Base-by-base conservation (phyloP, 768 basidiomycete genomes). In the Ramaria sp. region DNA sequence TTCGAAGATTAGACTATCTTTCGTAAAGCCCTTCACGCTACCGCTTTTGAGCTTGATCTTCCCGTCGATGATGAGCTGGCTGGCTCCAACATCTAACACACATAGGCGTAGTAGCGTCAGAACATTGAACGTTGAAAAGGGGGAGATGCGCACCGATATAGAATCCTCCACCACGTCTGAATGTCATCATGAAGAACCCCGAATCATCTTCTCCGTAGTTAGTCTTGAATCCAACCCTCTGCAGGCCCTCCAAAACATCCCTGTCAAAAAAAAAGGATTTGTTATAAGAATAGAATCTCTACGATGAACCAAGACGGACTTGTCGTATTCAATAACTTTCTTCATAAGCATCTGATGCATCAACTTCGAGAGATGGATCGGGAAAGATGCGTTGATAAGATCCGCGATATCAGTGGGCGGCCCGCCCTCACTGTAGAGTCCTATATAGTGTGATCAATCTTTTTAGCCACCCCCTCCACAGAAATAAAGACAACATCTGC, bases 21-120 rank as follows among this genome's bases (percentile, higher is more conserved):
- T 59, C 1, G 69, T 73, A 62, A 79, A 77, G 20, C 62, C 62
- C 52, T 71, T 63, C 52, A 85, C 75, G 47, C 68, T 67, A 53
- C 80, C 79, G 65, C 75, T 81, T 68, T 85, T 85, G 54, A 86
- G 65, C 64, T 83, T 83, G 70, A 86, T 81, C 62, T 80, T 78
- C 5, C 82, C 81, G 60, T 83, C 79, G 43, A 76, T 74, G 61
- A 85, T 78, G 58, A 78, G 67, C 64, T 82, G 74, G 56, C 76
- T 76, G 9, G 76, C 78, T 30, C 82, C 82, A 18, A 76, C 74
- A 58, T 81, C 79, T 80, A 49, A 3, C 34, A 54, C 52, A 12
- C 13, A 13, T 3, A 8, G 32, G 13, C 32, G 20, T 25, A 32
- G 24, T 0, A 36, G 34, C 37, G 34, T 34, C 18, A 52, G 28